phyloP scores from a whole-genome alignment of 352 stramenopile species.

The Phytophthora citrophthora region DNA sequence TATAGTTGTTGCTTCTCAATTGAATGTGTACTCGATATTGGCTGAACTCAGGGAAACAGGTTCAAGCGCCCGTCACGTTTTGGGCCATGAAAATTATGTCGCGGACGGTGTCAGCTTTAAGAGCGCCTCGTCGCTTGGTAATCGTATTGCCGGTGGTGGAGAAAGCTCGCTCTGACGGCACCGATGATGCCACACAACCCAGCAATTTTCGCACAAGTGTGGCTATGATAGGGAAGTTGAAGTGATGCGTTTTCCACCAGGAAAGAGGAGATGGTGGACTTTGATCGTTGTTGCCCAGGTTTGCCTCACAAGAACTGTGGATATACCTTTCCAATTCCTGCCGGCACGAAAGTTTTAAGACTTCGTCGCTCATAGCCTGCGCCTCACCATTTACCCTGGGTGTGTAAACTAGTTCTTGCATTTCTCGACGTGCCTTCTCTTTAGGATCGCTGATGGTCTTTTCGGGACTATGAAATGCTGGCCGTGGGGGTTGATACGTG shows the following conservation, averaged over 20 bases:
- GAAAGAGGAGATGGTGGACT: background rate
- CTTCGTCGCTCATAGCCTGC: background rate
- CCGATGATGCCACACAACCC: conserved; percentile 1
- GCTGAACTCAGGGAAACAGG: background rate
- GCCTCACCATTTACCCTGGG: background rate
- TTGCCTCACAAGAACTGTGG: background rate
- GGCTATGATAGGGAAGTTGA: background rate
- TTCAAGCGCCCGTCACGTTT: background rate
- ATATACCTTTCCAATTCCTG: background rate
- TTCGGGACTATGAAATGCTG: background rate
- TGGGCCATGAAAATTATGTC: conserved; percentile 7
- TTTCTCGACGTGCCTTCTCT: background rate
- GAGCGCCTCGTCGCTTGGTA: conserved; percentile 6
- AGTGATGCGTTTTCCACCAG: conserved; percentile 3
- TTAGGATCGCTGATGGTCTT: background rate
- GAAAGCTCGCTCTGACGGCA: conserved; percentile 7
- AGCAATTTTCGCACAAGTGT: conserved; percentile 4
- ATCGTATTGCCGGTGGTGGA: conserved; percentile 5
- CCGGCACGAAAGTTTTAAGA: background rate
- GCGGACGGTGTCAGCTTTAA: conserved; percentile 5
- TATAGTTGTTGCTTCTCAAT: too few relatives aligned
- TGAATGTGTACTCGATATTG: too few relatives aligned
- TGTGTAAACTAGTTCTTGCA: background rate
- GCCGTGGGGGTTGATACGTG: background rate
- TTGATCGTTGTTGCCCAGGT: background rate